phyloP scores from a whole-genome alignment of 805 yeast species.

The Kodamaea nitidulidarum region DNA sequence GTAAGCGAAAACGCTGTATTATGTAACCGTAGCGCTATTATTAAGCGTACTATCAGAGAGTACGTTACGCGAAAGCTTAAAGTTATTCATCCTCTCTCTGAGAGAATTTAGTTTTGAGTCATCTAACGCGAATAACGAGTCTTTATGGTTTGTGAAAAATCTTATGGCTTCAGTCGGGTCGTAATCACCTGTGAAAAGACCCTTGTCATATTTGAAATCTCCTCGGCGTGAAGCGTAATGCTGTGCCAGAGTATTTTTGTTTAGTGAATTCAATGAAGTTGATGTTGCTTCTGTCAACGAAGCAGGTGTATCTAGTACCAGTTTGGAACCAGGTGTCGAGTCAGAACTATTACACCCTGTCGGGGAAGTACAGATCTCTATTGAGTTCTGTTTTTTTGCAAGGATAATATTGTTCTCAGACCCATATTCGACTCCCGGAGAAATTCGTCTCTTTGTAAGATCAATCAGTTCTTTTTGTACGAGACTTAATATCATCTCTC shows the following conservation, averaged over 20 bases:
- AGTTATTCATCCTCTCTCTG: slow-evolving; percentile 13
- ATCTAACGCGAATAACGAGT: slow-evolving; percentile 10
- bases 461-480: slow-evolving; percentile 12
- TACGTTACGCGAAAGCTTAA: slow-evolving; percentile 11
- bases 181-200: slow-evolving; percentile 27
- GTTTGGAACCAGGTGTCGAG: slow-evolving; percentile 13
- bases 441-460: slow-evolving; percentile 3
- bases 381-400: not conserved
- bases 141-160: slow-evolving; percentile 8
- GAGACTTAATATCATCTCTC: slow-evolving; percentile 1
- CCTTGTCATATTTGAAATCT: slow-evolving; percentile 20
- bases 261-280: slow-evolving; percentile 1
- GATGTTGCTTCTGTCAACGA: slow-evolving; percentile 5
- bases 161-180: slow-evolving; percentile 17
- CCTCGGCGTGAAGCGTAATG: not conserved
- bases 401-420: not conserved
- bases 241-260: not conserved
- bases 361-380: no score
- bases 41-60: slow-evolving; percentile 1
- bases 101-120: slow-evolving; percentile 11
- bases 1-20: no score
- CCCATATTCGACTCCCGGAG: slow-evolving; percentile 9
- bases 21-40: no score
- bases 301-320: slow-evolving; percentile 2
- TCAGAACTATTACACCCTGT: not conserved